Evolutionary conservation across 2,329 filamentous ascomycete species (phyloP).

Genomic region (Pseudofabraea citricarpa): DNA sequence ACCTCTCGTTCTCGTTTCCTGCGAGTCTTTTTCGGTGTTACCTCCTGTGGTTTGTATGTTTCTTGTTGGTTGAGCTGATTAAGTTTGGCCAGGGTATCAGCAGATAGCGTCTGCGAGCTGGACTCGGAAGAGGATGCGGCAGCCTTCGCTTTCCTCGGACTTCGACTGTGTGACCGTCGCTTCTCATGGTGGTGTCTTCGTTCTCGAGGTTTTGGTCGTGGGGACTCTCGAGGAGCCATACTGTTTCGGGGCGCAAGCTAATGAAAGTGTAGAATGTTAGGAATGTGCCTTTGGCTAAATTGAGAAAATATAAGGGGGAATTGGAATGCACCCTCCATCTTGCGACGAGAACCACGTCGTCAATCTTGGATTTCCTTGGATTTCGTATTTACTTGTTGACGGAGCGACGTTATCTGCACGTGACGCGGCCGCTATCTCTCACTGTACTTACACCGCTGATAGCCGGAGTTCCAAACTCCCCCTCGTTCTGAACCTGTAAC

Average conservation of each 20-base stretch:
- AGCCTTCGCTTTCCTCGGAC: conserved; percentile 13
- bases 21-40: conserved; percentile 18
- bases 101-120: conserved; percentile 23
- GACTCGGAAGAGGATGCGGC: conserved; percentile 15
- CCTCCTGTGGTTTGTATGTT: conserved; percentile 12
- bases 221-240: conserved; percentile 22
- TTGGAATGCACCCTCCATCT: no score
- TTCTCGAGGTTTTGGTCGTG: conserved; percentile 19
- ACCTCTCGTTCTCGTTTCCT: conserved; percentile 16
- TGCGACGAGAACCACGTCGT: no score
- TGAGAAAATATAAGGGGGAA: no score
- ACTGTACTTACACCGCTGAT: no score
- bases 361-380: no score
- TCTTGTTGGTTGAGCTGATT: conserved; percentile 24
- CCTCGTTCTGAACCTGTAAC: no score
- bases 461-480: neutral
- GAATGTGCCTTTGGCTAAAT: neutral
- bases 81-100: conserved; percentile 25
- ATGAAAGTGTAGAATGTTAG: neutral
- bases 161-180: conserved; percentile 13
- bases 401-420: no score
- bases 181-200: conserved; percentile 14
- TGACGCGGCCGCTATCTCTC: no score
- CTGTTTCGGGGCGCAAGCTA: neutral
- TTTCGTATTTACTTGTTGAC: no score